Conservation (phyloP, 1,284 basidiomycete species). For the Naganishia sp. region DNA sequence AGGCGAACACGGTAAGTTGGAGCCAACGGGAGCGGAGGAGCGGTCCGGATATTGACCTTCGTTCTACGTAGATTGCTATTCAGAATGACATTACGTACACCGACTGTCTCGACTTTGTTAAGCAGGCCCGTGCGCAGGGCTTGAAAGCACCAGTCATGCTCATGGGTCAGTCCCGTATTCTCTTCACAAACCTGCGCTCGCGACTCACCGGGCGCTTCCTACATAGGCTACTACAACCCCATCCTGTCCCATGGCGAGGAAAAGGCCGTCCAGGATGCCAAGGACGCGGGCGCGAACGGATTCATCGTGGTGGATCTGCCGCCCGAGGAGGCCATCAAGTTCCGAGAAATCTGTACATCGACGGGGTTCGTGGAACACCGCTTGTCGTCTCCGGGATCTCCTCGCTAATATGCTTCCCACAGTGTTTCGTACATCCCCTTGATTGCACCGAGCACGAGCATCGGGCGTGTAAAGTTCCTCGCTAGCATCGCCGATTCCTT, state of each 20-base stretch:
- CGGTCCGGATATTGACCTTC: not conserved
- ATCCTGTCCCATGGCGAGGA: conserved; percentile 93
- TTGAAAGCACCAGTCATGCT: conserved; percentile 83
- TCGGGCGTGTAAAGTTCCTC: conserved; percentile 85
- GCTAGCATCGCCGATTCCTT: conserved; percentile 92
- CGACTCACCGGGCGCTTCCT: not conserved
- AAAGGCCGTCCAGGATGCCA: conserved; percentile 84
- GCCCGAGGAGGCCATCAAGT: conserved; percentile 90
- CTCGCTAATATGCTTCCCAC: conserved; percentile 3
- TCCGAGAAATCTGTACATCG: conserved; percentile 81
- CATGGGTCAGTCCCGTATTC: conserved; percentile 71
- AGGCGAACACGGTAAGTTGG: conserved; percentile 76
- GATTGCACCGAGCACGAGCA: conserved; percentile 89
- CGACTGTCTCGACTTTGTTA: conserved; percentile 72
- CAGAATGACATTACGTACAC: conserved; percentile 74
- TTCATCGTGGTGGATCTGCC: conserved; percentile 98
- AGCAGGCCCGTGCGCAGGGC: conserved; percentile 76
- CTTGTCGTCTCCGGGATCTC: not conserved
- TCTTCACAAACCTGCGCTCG: not conserved
- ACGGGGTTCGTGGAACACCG: conserved; percentile 63
- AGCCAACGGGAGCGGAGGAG: not conserved
- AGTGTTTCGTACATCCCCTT: conserved; percentile 96
- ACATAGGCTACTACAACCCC: conserved; percentile 91
- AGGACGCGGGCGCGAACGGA: conserved; percentile 87
- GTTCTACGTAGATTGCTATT: conserved; percentile 67